phyloP scores from a whole-genome alignment of 1,284 basidiomycete genomes.

The Naganishia liquefaciens region DNA sequence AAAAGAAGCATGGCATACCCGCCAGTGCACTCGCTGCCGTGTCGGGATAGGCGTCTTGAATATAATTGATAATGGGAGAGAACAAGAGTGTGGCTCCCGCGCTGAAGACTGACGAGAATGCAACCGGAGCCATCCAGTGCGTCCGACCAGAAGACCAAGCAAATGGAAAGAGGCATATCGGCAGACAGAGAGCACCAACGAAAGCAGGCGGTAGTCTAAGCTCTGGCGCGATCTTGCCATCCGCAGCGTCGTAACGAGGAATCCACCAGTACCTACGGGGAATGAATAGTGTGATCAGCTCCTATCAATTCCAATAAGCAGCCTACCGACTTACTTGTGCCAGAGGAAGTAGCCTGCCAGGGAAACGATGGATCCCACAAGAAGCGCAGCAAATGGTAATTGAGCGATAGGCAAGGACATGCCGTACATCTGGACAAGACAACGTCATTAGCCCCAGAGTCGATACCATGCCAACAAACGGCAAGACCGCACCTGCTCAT shows the following conservation, averaged over 20 bases:
- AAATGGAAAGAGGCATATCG: conserved; percentile 46
- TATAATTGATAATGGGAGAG: conserved; percentile 33
- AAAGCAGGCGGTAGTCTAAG: conserved; percentile 39
- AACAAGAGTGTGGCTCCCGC: conserved; percentile 34
- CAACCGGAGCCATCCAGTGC: conserved; percentile 44
- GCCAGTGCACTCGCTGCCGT: conserved; percentile 30
- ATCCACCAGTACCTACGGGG: conserved; percentile 33
- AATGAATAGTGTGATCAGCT: background rate
- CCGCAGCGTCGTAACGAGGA: conserved; percentile 32
- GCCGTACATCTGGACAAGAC: conserved; percentile 37
- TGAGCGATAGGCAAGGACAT: conserved; percentile 37
- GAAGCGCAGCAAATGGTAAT: conserved; percentile 41
- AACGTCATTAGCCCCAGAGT: background rate
- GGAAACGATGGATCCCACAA: conserved; percentile 41
- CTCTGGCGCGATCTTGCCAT: conserved; percentile 40
- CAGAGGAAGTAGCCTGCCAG: conserved; percentile 38
- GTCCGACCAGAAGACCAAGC: conserved; percentile 43
- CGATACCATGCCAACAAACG: background rate
- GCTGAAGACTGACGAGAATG: conserved; percentile 40
- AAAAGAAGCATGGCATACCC: conserved; percentile 1
- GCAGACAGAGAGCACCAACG: conserved; percentile 40
- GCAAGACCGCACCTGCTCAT: conserved; percentile 17
- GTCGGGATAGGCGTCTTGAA: conserved; percentile 30
- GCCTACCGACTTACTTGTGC: conserved; percentile 37
- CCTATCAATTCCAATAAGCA: background rate